phyloP scores from a whole-genome alignment of 352 stramenopile species.

The Plasmopara halstedii region DNA sequence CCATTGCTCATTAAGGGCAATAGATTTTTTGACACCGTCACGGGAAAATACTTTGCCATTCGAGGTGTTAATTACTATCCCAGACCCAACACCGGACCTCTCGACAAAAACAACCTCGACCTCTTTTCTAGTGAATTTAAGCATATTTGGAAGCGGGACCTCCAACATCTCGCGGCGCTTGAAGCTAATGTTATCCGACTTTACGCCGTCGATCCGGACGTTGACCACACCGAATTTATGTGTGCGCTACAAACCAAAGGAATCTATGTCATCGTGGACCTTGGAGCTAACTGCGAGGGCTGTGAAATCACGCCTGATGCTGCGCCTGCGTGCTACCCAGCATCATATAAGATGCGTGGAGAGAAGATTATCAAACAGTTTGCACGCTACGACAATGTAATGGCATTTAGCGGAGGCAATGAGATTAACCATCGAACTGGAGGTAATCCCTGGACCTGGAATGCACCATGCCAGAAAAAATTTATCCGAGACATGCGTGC shows the following conservation, averaged over 20 bases:
- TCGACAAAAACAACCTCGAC: slow-evolving; percentile 76
- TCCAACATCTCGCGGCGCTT: slow-evolving; percentile 56
- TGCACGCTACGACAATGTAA: slow-evolving; percentile 74
- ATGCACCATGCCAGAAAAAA: slow-evolving; percentile 85
- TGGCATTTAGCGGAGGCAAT: slow-evolving; percentile 74
- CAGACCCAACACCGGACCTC: slow-evolving; percentile 57
- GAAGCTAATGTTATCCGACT: slow-evolving; percentile 73
- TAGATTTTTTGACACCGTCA: slow-evolving; percentile 70
- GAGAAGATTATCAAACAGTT: slow-evolving; percentile 79
- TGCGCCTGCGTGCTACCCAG: slow-evolving; percentile 49
- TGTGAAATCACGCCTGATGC: slow-evolving; percentile 57
- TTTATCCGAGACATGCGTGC: slow-evolving; percentile 82
- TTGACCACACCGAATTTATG: slow-evolving; percentile 82
- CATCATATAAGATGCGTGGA: slow-evolving; percentile 60
- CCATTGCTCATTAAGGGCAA: slow-evolving; percentile 61
- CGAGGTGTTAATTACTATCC: slow-evolving; percentile 83
- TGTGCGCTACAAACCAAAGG: slow-evolving; percentile 61
- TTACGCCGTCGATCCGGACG: slow-evolving; percentile 66
- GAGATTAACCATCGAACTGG: slow-evolving; percentile 70
- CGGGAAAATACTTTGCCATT: slow-evolving; percentile 60
- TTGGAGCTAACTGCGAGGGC: slow-evolving; percentile 48
- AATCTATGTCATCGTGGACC: slow-evolving; percentile 72
- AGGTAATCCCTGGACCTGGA: slow-evolving; percentile 35
- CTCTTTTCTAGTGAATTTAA: slow-evolving; percentile 69
- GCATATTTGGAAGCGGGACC: slow-evolving; percentile 61